Percentiles rank a stretch among this genome's conserved stretches.
phyloP scores from a whole-genome alignment of 768 basidiomycete species.

The Russula compacta region DNA sequence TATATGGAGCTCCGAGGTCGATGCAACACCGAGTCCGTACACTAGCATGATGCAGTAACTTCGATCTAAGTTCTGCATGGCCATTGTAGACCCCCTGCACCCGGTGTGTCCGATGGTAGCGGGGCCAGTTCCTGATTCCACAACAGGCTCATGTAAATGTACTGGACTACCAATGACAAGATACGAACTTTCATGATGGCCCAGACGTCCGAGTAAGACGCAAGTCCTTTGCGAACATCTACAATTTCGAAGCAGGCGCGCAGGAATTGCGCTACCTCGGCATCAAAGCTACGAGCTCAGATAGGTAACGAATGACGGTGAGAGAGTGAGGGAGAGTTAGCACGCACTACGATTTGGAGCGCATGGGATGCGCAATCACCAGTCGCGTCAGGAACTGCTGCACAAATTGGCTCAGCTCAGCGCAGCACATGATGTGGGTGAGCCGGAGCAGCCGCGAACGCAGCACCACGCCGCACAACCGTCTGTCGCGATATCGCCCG shows the following conservation, averaged over 20 bases:
- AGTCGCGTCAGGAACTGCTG: slow-evolving; percentile 8
- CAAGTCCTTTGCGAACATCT: slow-evolving; percentile 1
- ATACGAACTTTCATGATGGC: slow-evolving; percentile 12
- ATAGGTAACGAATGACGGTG: too few relatives aligned
- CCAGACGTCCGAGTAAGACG: background rate
- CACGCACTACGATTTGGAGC: slow-evolving; percentile 7
- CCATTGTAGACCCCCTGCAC: slow-evolving; percentile 12
- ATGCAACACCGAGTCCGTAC: background rate
- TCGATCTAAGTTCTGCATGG: background rate
- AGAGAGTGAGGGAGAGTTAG: background rate
- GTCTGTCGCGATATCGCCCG: background rate
- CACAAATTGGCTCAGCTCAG: slow-evolving; percentile 5
- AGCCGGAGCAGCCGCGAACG: slow-evolving; percentile 6
- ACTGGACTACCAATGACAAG: background rate
- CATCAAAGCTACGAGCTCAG: slow-evolving; percentile 5
- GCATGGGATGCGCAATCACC: slow-evolving; percentile 6
- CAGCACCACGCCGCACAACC: slow-evolving; percentile 1
- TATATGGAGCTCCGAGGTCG: background rate
- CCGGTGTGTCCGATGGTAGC: slow-evolving; percentile 8
- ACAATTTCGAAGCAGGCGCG: background rate
- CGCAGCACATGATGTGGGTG: slow-evolving; percentile 6
- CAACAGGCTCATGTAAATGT: background rate
- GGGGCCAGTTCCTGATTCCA: slow-evolving; percentile 4
- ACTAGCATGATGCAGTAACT: background rate
- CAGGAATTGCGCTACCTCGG: slow-evolving; percentile 8